phyloP scores from a whole-genome alignment of 2,329 filamentous ascomycete species.

The Apiospora kogelbergensis region DNA sequence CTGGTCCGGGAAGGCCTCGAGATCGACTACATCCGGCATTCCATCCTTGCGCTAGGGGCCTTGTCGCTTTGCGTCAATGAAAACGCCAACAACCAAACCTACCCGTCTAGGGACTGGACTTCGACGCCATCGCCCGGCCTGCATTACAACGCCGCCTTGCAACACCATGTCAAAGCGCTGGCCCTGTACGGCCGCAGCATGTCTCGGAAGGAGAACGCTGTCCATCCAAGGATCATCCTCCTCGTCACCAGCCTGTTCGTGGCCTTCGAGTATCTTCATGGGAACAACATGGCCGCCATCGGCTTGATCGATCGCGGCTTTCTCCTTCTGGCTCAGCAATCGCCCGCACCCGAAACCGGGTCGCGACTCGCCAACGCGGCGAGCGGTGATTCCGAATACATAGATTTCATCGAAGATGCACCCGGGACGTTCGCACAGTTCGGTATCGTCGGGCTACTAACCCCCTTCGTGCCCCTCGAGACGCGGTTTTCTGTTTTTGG shows the following conservation, averaged over 20 bases:
- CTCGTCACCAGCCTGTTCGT: not conserved
- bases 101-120: not conserved
- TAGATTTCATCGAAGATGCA: not conserved
- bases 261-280: not conserved
- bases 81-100: not conserved
- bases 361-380: not conserved
- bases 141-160: not conserved
- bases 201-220: not conserved
- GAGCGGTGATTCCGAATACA: not conserved
- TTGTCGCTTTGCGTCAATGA: not conserved
- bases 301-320: not conserved
- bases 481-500: not conserved
- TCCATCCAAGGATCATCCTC: not conserved
- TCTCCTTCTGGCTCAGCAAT: not conserved
- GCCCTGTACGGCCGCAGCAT: not conserved
- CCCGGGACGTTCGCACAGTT: not conserved
- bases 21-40: not conserved
- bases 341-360: not conserved
- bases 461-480: not conserved
- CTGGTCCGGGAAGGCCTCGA: not conserved
- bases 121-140: not conserved
- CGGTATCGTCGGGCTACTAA: not conserved
- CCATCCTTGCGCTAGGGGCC: not conserved
- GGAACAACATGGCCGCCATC: not conserved
- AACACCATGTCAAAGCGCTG: not conserved